phyloP scores from a whole-genome alignment of 1,284 basidiomycete species.

The Trichosporon inkin region DNA sequence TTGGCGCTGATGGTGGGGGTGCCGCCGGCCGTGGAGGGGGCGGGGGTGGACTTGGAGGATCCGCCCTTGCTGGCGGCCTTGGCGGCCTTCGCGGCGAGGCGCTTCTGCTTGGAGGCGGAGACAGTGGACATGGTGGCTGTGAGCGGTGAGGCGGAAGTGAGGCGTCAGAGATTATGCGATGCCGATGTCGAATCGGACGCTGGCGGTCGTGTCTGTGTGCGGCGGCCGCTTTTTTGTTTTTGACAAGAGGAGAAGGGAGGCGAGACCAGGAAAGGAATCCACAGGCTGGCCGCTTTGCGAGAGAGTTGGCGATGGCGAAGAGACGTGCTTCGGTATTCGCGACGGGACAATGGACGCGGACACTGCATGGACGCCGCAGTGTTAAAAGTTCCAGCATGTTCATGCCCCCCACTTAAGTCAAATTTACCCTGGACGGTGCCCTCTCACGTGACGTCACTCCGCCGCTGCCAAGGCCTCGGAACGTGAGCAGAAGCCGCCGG shows the following conservation, averaged over 20 bases:
- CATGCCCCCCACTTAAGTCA: background rate
- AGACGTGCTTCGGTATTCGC: background rate
- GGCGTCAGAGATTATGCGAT: background rate
- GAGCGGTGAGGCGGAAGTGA: background rate
- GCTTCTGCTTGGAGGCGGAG: conserved; percentile 58
- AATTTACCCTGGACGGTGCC: background rate
- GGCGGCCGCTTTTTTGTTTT: conserved; percentile 3
- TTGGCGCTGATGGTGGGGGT: conserved; percentile 73
- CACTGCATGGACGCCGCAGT: background rate
- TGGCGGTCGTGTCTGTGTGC: background rate
- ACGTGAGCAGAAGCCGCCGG: too few relatives aligned
- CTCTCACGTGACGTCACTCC: conserved; percentile 2
- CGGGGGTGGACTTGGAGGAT: conserved; percentile 53
- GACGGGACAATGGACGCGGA: background rate
- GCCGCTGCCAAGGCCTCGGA: too few relatives aligned
- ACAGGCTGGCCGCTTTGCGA: conserved; percentile 3
- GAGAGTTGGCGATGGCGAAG: conserved; percentile 8
- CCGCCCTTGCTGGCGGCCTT: conserved; percentile 57
- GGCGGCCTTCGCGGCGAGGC: conserved; percentile 83
- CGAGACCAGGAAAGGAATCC: background rate
- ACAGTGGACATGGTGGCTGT: conserved; percentile 47
- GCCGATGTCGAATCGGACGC: background rate
- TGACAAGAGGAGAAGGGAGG: background rate
- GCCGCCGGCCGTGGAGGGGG: conserved; percentile 59
- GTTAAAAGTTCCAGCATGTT: conserved; percentile 7